A percentile compares a stretch with the other conserved stretches of the same genome.
phyloP scores from a whole-genome alignment of 768 basidiomycete species.

The Xerocomus spinulosus region DNA sequence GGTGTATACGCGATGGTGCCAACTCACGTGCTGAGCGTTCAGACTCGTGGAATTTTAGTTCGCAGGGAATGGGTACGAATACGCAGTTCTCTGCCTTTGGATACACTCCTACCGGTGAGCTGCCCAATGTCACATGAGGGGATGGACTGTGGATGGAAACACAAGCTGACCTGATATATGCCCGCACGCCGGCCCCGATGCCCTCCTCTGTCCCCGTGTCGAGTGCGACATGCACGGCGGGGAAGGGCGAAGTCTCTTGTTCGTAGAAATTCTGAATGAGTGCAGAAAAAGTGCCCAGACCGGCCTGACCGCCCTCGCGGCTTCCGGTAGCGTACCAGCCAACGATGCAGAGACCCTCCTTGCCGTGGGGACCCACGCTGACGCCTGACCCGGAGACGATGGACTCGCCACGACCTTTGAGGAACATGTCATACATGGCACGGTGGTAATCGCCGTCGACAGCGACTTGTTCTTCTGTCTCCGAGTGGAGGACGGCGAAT shows the following conservation, averaged over 20 bases:
- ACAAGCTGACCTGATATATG: conserved; percentile 70
- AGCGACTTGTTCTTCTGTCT: conserved; percentile 88
- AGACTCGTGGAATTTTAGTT: conserved; percentile 74
- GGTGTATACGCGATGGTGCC: background rate
- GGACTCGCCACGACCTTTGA: conserved; percentile 52
- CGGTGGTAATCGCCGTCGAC: conserved; percentile 97
- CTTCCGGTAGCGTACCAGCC: conserved; percentile 90
- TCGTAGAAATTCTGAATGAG: conserved; percentile 98
- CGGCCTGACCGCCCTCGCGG: conserved; percentile 34
- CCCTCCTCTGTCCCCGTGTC: conserved; percentile 75
- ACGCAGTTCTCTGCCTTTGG: conserved; percentile 94
- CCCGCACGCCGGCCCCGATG: conserved; percentile 70
- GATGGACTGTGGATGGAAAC: conserved; percentile 3
- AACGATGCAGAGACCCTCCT: conserved; percentile 81
- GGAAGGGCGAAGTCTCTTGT: conserved; percentile 83
- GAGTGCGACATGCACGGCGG: conserved; percentile 86
- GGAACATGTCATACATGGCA: conserved; percentile 87
- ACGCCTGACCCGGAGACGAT: conserved; percentile 14
- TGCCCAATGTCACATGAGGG: conserved; percentile 26
- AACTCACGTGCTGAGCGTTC: conserved; percentile 83
- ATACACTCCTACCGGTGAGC: conserved; percentile 82
- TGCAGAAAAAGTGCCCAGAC: conserved; percentile 88
- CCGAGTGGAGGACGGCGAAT: conserved; percentile 90
- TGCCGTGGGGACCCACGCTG: conserved; percentile 21
- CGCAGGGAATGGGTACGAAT: conserved; percentile 88